Base-by-base conservation (phyloP, 2,329 filamentous ascomycete genomes). In the Clarireedia homoeocarpa region DNA sequence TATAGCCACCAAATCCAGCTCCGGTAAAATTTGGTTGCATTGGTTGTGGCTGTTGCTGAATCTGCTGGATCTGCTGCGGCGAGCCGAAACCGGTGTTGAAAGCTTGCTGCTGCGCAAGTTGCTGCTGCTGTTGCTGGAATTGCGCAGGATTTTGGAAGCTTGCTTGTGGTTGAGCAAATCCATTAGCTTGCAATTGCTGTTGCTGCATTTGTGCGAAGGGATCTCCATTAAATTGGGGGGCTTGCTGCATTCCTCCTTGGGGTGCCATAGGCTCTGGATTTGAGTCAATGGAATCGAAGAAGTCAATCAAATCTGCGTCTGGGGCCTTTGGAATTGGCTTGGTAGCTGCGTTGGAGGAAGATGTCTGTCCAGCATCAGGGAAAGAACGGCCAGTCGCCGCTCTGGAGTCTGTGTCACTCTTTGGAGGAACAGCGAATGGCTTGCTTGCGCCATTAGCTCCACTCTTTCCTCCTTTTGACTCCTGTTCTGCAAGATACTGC, bases 221-320 rank as follows among this genome's bases (percentile, higher is more conserved):
- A 24, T 59, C 61, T 23, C 59, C 60, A 15, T 63, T 67, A 55
- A 67, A 68, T 49, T 71, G 66, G 38, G 57, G 59, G 36, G 47
- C 59, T 58, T 74, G 74, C 42, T 69, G 68, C 49, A 63, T 60
- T 23, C 63, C 62, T 17, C 75, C 66, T 61, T 79, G 77, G 1
- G 71, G 68, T 39, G 72, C 77, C 77, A 89, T 81, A 1, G 85
- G 77, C 51, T 88, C 88, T 70, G 94, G 90, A 61, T 91, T 91
- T 68, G 90, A 84, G 67, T 96, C 91, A 66, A 95, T 96, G 5
- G 90, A 91, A 67, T 86, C 92, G 70, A 96, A 96, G 72, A 95
- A 96, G 74, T 92, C 94, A 68, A 95, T 97, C 59, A 95, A 77
- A 74, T 95, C 88, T 27, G 85, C 83, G 63, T 81, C 84, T 27